Percentiles rank a stretch among this genome's conserved stretches.
Evolutionary conservation across 768 basidiomycete species (phyloP).

Genomic region (Podaxis mareebaensis): DNA sequence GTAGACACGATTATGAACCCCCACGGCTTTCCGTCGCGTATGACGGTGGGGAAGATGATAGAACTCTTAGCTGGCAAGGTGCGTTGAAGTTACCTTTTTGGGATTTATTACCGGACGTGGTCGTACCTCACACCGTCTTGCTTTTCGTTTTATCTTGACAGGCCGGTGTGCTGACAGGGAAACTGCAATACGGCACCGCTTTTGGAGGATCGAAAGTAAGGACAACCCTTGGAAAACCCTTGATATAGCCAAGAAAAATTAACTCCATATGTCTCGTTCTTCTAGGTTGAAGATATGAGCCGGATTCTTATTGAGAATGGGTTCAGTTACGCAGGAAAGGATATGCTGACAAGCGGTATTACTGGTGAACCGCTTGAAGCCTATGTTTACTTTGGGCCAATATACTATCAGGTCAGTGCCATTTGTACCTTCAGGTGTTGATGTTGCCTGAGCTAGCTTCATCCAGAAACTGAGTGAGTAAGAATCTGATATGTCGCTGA

Average conservation of each 20-base stretch:
- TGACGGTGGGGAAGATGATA: slow-evolving; percentile 99
- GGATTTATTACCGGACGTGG: slow-evolving; percentile 15
- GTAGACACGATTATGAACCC: slow-evolving; percentile 99
- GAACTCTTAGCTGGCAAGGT: slow-evolving; percentile 96
- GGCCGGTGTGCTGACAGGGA: slow-evolving; percentile 91
- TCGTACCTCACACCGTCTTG: slow-evolving; percentile 9
- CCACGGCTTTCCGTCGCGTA: slow-evolving; percentile 98
- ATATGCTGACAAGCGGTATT: slow-evolving; percentile 97
- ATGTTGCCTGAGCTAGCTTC: slow-evolving; percentile 15
- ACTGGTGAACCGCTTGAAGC: slow-evolving; percentile 96
- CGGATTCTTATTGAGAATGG: slow-evolving; percentile 92
- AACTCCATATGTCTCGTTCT: background rate
- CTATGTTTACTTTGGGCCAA: slow-evolving; percentile 98
- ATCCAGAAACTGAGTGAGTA: slow-evolving; percentile 88
- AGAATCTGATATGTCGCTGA: background rate
- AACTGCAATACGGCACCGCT: slow-evolving; percentile 91
- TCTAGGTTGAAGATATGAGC: slow-evolving; percentile 95
- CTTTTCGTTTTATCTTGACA: slow-evolving; percentile 28
- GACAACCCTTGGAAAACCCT: slow-evolving; percentile 5
- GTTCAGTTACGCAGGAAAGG: slow-evolving; percentile 98
- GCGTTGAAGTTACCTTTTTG: slow-evolving; percentile 11
- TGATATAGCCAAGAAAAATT: slow-evolving; percentile 14
- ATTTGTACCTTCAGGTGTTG: slow-evolving; percentile 1
- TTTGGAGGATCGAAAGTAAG: slow-evolving; percentile 95
- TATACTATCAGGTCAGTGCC: slow-evolving; percentile 85